Base-by-base conservation (phyloP, 257 asterid genomes). In the Schizonepeta tenuifolia region DNA sequence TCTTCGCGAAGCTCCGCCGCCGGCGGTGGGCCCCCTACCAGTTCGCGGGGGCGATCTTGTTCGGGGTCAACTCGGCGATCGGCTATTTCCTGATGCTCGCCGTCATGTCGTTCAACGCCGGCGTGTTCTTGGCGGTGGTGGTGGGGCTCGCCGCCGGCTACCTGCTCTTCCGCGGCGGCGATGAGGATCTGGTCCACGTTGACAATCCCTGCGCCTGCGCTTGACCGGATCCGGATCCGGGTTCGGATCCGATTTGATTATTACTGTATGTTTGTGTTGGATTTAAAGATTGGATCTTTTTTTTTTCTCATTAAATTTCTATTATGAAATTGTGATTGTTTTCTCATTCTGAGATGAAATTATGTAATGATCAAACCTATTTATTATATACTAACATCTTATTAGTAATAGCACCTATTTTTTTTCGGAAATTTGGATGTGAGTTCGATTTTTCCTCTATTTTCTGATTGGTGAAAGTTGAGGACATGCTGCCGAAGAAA, bases 141-240 rank as follows among this genome's bases (percentile, higher is more conserved):
- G 72, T 81, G 63, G 97, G 98, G 3, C 83, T 92, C 31, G 89
- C 80, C 56, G 77, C 80, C 9, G 98, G 98, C 0, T 90, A 88
- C 67, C 38, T 92, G 80, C 1, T 88, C 7, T 92, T 90, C 70
- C 76, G 97, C 77, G 80, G 81, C 67, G 88, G 79, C 7, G 96
- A 84, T 20, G 96, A 83, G 47, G 91, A 72, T 44, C 46, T 60
- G 47, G 70, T 81, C 17, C 80, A 67, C 0, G 85, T 81, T 6
- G 97, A 88, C 24, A 87, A 87, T 63, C 86, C 97, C 0, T 92
- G 97, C 60, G 93, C 97, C 38, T 92, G 98, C 78, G 93, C 95
- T 83, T 88, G 85, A 86, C 69, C 33, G 17, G n/a, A 8, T n/a
- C 18, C 24, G 12, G 24, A 50, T 50, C 24, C 6, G 26, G 26